Evolutionary conservation across 2,329 filamentous ascomycete species (phyloP).

Genomic region (Penicillium sp.): DNA sequence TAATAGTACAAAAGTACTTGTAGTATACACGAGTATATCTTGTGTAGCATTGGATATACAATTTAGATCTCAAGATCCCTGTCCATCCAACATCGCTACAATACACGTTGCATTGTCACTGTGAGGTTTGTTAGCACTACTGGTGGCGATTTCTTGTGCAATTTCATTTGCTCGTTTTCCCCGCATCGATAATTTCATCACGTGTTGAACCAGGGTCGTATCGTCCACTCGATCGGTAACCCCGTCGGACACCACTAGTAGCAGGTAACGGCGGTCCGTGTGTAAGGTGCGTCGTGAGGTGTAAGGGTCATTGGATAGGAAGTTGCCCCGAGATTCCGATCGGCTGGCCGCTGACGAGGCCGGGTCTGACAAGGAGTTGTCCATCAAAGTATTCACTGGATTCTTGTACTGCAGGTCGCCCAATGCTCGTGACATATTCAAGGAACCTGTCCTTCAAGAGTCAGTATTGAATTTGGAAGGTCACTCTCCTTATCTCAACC

Average conservation of each 20-base stretch:
- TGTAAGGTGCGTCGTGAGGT: constrained; percentile 25
- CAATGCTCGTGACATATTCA: constrained; percentile 40
- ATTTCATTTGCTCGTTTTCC: constrained; percentile 32
- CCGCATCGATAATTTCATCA: constrained; percentile 30
- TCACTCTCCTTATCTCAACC: background rate
- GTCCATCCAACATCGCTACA: constrained; percentile 32
- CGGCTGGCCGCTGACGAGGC: constrained; percentile 19
- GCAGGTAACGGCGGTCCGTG: constrained; percentile 27
- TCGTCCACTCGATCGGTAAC: constrained; percentile 32
- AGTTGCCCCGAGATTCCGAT: constrained; percentile 27
- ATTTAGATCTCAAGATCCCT: constrained; percentile 15
- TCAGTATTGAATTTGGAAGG: background rate
- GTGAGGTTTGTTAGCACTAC: constrained; percentile 14
- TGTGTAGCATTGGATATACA: background rate
- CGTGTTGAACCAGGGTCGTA: constrained; percentile 28
- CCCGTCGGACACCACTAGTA: constrained; percentile 34
- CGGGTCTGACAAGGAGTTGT: constrained; percentile 15
- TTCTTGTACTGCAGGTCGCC: constrained; percentile 40
- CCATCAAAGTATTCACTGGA: constrained; percentile 29
- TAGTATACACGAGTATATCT: background rate
- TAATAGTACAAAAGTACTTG: no score
- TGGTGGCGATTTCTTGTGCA: constrained; percentile 26
- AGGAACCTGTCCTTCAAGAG: constrained; percentile 19
- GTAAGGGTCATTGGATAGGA: constrained; percentile 35
- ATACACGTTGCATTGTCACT: constrained; percentile 38